These are phyloP conservation scores for Tetracladium setigerum DNA, from an alignment of 495 filamentous ascomycete species.

Conservation along the genomic window DNA sequence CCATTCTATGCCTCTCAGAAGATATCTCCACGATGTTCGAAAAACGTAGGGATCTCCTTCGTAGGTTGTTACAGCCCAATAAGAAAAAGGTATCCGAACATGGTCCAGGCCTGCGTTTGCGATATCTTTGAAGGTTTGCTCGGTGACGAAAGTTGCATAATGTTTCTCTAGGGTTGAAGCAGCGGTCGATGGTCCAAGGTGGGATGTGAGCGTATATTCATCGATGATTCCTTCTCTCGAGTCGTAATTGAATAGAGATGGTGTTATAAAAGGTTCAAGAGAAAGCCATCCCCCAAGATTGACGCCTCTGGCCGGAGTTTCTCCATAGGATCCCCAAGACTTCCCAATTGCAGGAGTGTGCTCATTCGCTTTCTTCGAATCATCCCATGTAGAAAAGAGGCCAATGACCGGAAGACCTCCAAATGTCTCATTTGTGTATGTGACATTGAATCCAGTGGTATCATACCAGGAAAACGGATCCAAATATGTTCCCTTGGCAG, in stretches of 20 bases:
- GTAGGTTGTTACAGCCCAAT: slow-evolving; percentile 89
- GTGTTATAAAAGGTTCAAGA: slow-evolving; percentile 91
- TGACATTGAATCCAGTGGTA: slow-evolving; percentile 87
- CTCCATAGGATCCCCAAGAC: slow-evolving; percentile 66
- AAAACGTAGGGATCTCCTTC: slow-evolving; percentile 82
- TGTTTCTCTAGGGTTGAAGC: slow-evolving; percentile 71
- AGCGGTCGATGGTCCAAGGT: slow-evolving; percentile 57
- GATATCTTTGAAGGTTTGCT: slow-evolving; percentile 78
- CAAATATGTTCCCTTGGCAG: slow-evolving; percentile 65
- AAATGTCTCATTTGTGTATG: slow-evolving; percentile 79
- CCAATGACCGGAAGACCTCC: slow-evolving; percentile 89
- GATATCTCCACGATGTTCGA: slow-evolving; percentile 86
- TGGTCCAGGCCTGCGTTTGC: slow-evolving; percentile 87
- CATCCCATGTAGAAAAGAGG: slow-evolving; percentile 78
- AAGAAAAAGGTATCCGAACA: slow-evolving; percentile 87
- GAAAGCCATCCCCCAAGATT: slow-evolving; percentile 95
- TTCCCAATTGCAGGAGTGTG: slow-evolving; percentile 74
- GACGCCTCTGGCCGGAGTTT: slow-evolving; percentile 74
- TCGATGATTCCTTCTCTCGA: slow-evolving; percentile 62
- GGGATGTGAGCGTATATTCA: slow-evolving; percentile 70
- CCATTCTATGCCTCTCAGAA: slow-evolving; percentile 88
- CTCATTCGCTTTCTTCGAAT: slow-evolving; percentile 67
- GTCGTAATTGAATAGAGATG: slow-evolving; percentile 78
- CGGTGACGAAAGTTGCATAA: slow-evolving; percentile 80
- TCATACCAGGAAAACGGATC: slow-evolving; percentile 95